Evolutionary conservation across 2,329 filamentous ascomycete species (phyloP), one percentile per base, ranked within the genome.

Genomic region (Zymoseptoria pseudotritici): DNA sequence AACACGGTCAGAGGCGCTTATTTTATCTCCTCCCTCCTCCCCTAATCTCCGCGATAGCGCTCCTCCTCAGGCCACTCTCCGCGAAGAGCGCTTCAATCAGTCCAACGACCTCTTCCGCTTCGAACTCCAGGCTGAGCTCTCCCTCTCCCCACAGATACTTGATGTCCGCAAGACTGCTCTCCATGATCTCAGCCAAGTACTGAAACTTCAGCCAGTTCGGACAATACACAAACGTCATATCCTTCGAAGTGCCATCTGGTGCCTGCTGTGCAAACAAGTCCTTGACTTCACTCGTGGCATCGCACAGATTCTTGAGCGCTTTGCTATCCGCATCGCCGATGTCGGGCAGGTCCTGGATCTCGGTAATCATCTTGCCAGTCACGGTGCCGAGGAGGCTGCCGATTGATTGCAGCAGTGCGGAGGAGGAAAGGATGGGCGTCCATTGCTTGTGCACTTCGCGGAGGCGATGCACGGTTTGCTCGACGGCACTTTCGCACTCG

Each of bases 171-270:
- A 87, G 73, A 54, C 79, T 83, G 58, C 82, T 82, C 57, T 86
- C 85, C 56, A 87, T 70, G 52, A 87, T 85, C 65, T 86, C 85
- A 50, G 80, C 75, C 56, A 87, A 69, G 65, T 86, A 87, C 69
- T 86, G 83, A 68, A 87, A 86, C 61, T 83, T 84, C 63, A 87
- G 76, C 85, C 85, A 87, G 63, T 81, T 82, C 3, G 81, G 79
- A 53, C 83, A 82, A 63, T 87, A 87, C 9, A 86, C 76, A 22
- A 82, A 82, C 3, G 82, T 83, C 75, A 84, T 82, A 50, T 79
- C 77, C 21, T 66, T 63, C n/a, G 70, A 67, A 50, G 58, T 66
- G 36, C 70, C 73, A 5, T 55, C 59, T 26, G 51, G 54, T 49
- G 74, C 72, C 11, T 79, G 75, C 9, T 80, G 80, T 49, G 78